A percentile compares a stretch with the other conserved stretches of the same genome.
Conservation (phyloP, 352 stramenopile species). For the Phytophthora colocasiae region DNA sequence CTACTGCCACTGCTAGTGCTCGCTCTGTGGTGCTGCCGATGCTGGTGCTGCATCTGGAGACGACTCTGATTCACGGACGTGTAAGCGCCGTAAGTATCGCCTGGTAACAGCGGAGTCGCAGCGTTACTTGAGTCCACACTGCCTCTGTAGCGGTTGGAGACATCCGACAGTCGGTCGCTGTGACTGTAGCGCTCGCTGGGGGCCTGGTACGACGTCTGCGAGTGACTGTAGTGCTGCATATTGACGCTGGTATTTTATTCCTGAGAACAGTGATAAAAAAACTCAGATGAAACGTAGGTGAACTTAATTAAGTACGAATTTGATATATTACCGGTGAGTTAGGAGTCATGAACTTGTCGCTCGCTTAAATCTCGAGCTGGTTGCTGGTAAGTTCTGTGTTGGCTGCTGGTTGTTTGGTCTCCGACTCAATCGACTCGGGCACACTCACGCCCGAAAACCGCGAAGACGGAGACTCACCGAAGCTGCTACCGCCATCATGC, state of each 20-base stretch:
- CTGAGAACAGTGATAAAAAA: conserved; percentile 1
- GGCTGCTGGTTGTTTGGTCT: conserved; percentile 25
- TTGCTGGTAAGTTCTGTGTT: conserved; percentile 31
- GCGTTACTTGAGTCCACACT: conserved; percentile 8
- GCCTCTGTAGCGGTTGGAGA: conserved; percentile 26
- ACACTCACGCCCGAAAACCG: conserved; percentile 31
- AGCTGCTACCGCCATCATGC: conserved; percentile 33
- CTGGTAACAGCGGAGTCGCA: conserved; percentile 10
- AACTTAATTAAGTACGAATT: conserved; percentile 19
- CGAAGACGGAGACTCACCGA: conserved; percentile 28
- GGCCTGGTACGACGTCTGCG: conserved; percentile 29
- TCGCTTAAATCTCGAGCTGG: conserved; percentile 58
- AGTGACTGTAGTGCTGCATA: conserved; percentile 36
- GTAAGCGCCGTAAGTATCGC: conserved; percentile 32
- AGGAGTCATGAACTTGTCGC: not conserved
- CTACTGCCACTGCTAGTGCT: conserved; percentile 38
- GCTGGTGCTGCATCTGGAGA: conserved; percentile 31
- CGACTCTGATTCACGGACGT: conserved; percentile 29
- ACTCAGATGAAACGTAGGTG: conserved; percentile 19
- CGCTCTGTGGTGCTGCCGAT: conserved; percentile 38
- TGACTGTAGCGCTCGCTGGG: conserved; percentile 27
- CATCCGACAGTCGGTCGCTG: conserved; percentile 22
- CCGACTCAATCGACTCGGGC: conserved; percentile 33
- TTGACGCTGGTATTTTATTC: not conserved
- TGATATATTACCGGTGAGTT: conserved; percentile 21